Percentiles rank a stretch among this genome's conserved stretches.
These are phyloP conservation scores for Lepidium sativum DNA, from an alignment of 345 rosid species.

Conservation along the genomic window DNA sequence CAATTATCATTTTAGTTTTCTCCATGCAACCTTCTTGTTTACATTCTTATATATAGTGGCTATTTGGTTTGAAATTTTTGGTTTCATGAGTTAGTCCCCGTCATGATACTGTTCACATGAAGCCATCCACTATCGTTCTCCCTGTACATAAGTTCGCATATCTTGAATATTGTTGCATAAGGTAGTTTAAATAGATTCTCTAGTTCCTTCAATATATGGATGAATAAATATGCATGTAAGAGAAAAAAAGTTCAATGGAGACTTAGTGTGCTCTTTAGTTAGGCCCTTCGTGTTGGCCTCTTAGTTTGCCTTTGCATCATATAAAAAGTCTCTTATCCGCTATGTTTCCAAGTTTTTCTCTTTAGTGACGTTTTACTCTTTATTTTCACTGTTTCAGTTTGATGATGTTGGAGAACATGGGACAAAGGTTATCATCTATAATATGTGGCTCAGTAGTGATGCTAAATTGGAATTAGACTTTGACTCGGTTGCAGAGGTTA, in stretches of 20 bases:
- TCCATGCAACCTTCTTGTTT: background rate
- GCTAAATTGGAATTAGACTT: slow-evolving; percentile 75
- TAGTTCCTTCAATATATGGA: background rate
- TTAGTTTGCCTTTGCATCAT: background rate
- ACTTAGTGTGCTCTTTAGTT: background rate
- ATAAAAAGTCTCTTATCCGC: background rate
- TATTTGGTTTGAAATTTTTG: background rate
- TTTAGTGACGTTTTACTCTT: background rate
- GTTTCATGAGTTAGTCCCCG: background rate
- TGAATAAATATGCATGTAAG: background rate
- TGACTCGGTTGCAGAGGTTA: slow-evolving; percentile 55
- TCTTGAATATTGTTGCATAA: background rate
- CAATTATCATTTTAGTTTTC: too few relatives aligned
- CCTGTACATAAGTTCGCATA: background rate
- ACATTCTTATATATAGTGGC: background rate
- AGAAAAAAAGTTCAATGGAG: background rate
- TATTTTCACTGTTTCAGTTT: slow-evolving; percentile 47
- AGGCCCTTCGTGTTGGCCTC: background rate
- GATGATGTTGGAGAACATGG: slow-evolving; percentile 73
- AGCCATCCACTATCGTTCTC: background rate
- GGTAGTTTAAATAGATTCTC: background rate
- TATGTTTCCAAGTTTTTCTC: background rate
- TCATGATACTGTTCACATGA: background rate
- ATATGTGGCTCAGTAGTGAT: slow-evolving; percentile 68
- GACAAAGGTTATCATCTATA: slow-evolving; percentile 79